phyloP scores from a whole-genome alignment of 208 protist species.

The Zelonia costaricensis region DNA sequence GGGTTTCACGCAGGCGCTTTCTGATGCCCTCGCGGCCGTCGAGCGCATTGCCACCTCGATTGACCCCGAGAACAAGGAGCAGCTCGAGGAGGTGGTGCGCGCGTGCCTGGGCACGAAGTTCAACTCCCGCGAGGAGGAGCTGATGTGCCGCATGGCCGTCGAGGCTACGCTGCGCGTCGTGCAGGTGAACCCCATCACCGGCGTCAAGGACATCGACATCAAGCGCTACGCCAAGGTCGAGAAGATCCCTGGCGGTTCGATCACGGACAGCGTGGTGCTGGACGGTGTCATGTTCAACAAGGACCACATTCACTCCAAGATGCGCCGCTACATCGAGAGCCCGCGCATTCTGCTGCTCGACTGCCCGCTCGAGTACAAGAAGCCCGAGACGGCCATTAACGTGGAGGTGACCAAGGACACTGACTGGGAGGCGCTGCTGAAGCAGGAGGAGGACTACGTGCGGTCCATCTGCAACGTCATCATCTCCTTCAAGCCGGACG shows the following conservation, averaged over 20 bases:
- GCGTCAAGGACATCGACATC: conserved; percentile 98
- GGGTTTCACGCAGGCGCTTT: conserved; percentile 96
- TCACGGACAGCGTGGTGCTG: conserved; percentile 98
- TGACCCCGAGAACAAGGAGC: conserved; percentile 91
- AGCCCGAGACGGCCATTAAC: conserved; percentile 98
- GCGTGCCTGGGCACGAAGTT: conserved; percentile 99
- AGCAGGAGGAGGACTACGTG: conserved; percentile 99
- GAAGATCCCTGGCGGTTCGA: conserved; percentile 99
- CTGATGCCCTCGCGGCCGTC: conserved; percentile 95
- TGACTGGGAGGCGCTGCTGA: conserved; percentile 97
- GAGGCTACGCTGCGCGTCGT: conserved; percentile 97
- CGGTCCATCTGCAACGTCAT: conserved; percentile 97
- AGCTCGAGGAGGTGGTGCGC: conserved; percentile 93
- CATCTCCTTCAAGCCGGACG: conserved; percentile 98
- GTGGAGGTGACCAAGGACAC: conserved; percentile 98
- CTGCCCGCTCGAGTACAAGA: conserved; percentile 99
- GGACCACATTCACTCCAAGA: conserved; percentile 99
- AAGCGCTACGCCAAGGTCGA: conserved; percentile 99
- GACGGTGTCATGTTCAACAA: conserved; percentile 99
- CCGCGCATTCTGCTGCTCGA: conserved; percentile 99
- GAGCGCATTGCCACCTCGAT: conserved; percentile 93
- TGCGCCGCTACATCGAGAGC: conserved; percentile 98
- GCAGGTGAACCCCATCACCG: conserved; percentile 75
- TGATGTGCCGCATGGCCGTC: conserved; percentile 99
- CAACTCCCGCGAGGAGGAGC: conserved; percentile 93